Conservation (phyloP, 805 yeast species). For the Sugiyamaella floridensis region DNA sequence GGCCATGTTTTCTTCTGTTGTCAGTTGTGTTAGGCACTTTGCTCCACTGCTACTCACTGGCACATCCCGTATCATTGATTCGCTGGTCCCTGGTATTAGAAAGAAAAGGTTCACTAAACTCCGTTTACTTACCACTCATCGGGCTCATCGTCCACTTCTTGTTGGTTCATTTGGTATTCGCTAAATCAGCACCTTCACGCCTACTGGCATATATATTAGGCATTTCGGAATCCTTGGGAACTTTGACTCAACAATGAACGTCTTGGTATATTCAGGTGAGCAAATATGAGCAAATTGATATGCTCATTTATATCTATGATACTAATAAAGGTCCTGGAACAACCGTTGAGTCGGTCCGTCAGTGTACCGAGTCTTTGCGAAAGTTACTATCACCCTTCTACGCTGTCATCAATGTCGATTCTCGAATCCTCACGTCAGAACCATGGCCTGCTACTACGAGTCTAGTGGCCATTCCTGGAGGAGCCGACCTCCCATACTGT, state of each 20-base stretch:
- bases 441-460: conserved; percentile 86
- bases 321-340: conserved; percentile 61
- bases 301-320: not conserved
- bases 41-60: conserved; percentile 34
- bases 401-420: conserved; percentile 70
- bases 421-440: conserved; percentile 57
- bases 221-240: not conserved
- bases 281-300: not conserved
- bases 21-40: conserved; percentile 7
- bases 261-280: conserved; percentile 57
- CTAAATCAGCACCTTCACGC: no score
- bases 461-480: conserved; percentile 85
- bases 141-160: conserved; percentile 49
- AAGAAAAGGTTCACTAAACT: not conserved
- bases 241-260: conserved; percentile 46
- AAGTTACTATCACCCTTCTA: conserved; percentile 75
- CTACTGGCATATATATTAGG: no score
- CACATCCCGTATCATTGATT: conserved; percentile 69
- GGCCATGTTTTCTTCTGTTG: conserved; percentile 54
- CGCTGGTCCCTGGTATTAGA: conserved; percentile 50
- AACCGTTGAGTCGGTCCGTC: conserved; percentile 78
- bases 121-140: conserved; percentile 51
- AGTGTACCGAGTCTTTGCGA: conserved; percentile 70
- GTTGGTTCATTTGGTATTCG: no score
- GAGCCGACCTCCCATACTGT: conserved; percentile 89